Percentiles rank a stretch among this genome's conserved stretches.
These are phyloP conservation scores for Coprinopsis sp. DNA, from an alignment of 768 basidiomycete genomes.

Conservation along the genomic window DNA sequence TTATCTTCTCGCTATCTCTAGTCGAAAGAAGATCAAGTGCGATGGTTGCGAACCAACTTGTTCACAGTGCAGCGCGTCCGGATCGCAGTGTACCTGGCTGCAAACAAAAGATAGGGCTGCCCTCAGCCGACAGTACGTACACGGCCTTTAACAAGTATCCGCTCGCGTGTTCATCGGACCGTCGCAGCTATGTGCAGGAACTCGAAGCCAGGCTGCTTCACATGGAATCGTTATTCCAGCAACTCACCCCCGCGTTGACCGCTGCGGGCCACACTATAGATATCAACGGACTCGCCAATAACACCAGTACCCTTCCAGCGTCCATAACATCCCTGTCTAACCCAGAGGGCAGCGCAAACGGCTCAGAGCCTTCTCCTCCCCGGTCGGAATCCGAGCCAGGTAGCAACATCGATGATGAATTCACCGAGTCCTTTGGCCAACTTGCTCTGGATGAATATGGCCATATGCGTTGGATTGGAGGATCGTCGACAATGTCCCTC, in stretches of 20 bases:
- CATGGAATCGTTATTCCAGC: constrained; percentile 83
- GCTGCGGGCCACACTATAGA: constrained; percentile 27
- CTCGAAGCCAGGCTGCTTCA: constrained; percentile 83
- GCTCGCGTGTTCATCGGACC: constrained; percentile 11
- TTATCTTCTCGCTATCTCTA: constrained; percentile 26
- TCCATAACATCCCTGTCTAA: constrained; percentile 31
- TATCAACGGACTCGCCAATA: constrained; percentile 55
- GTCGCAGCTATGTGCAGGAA: constrained; percentile 90
- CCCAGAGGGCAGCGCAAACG: constrained; percentile 31
- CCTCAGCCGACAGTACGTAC: constrained; percentile 78
- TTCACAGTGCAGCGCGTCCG: constrained; percentile 71
- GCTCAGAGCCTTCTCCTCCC: constrained; percentile 27
- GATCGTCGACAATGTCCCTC: constrained; percentile 88
- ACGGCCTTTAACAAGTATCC: constrained; percentile 3
- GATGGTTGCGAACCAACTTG: constrained; percentile 86
- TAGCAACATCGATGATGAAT: constrained; percentile 51
- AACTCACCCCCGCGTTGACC: constrained; percentile 67
- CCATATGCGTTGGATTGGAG: constrained; percentile 89
- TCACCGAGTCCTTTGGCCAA: constrained; percentile 82
- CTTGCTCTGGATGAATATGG: constrained; percentile 86
- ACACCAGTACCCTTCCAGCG: constrained; percentile 28
- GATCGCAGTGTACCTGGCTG: constrained; percentile 80
- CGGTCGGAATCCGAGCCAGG: constrained; percentile 1
- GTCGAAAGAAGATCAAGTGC: constrained; percentile 92
- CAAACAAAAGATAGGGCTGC: constrained; percentile 91